Base-by-base conservation (phyloP, 306 rosid species). In the Corylus avellana region DNA sequence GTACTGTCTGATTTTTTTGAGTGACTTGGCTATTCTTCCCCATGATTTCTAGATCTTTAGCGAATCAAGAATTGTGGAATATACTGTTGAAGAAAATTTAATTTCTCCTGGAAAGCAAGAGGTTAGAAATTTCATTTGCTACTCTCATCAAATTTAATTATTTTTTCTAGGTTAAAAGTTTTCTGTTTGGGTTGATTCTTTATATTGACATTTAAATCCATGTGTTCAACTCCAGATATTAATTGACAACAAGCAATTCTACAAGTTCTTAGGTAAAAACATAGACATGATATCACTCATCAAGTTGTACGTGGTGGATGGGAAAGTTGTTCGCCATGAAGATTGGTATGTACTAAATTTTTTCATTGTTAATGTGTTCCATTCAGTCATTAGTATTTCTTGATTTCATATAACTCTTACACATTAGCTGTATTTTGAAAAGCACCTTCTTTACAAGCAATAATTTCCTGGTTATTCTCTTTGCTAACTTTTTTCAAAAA, bases 61-160 rank as follows among this genome's bases (percentile, higher is more conserved):
- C 54, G 97, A 92, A 88, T 92, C 97, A 75, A 89, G 86, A 87
- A 94, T 94, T 86, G 91, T 86, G 76, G 94, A 90, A 75, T 94
- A 88, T 88, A 83, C 16, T 70, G 42, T 94, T 59, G 25, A 87
- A 80, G 98, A 94, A 86, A 77, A 86, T 58, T 63, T 80, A 76
- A 81, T 84, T 74, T 90, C 96, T 58, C 92, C 94, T 12, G 91
- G 89, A 79, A 92, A 86, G 62, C 90, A 81, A 70, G 98, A 94
- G 97, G 98, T 94, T 70, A 29, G 77, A 73, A 83, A 75, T 74
- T 62, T 75, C 47, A 82, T 47, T 73, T 39, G 59, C 66, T 73
- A 69, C 80, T 8, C 56, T 50, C 3, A 1, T 73, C 13, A 59
- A 51, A 27, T 64, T 58, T 4, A 3, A 25, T 42, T 12, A 1